Base-by-base conservation (phyloP, 2,329 filamentous ascomycete genomes). In the Thermomyces lanuginosus region DNA sequence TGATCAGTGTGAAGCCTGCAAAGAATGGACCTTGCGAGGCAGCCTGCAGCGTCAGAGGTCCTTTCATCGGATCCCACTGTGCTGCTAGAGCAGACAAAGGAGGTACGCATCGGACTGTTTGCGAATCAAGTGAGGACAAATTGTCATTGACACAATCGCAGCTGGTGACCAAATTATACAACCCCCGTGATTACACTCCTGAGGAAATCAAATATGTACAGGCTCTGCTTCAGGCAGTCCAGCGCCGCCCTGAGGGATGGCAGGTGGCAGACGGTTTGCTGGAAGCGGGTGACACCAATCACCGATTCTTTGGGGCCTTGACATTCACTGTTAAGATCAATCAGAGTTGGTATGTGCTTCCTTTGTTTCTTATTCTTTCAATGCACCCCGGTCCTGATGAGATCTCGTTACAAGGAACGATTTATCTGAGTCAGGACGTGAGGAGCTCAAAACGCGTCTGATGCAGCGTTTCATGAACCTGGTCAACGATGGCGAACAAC, bases 241-340 rank as follows among this genome's bases (percentile, higher is more conserved):
- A 95, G 46, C 72, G 72, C 39, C 79, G 81, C 2, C 63, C 74
- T 2, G 65, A 80, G 42, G 86, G 83, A 29, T 98, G 89, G 89
- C 66, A 77, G 30, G 64, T 93, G 23, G 83, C 82, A 11, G 74
- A 86, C 44, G 69, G 71, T 27, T 62, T 95, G 8, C 60, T 93
- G 7, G 60, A 60, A 26, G 72, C 70, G 34, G 58, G 67, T 12
- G 72, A 80, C 38, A 68, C 77, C 34, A 76, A 84, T 42, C 71
- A 89, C 39, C 76, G 78, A 37, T 95, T 95, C 55, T 92, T 92
- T 47, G 89, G 82, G 8, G 86, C 84, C 16, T 64, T 93, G 32
- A 95, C 86, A 0, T 76, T 93, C 38, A 91, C 82, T 26, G 72
- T 95, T 41, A 98, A 95, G 56, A 69, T 95, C 32, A 93, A 95